A percentile compares a stretch with the other conserved stretches of the same genome.
phyloP scores from a whole-genome alignment of 208 protist genomes.

The Jaenimonas drosophilae region DNA sequence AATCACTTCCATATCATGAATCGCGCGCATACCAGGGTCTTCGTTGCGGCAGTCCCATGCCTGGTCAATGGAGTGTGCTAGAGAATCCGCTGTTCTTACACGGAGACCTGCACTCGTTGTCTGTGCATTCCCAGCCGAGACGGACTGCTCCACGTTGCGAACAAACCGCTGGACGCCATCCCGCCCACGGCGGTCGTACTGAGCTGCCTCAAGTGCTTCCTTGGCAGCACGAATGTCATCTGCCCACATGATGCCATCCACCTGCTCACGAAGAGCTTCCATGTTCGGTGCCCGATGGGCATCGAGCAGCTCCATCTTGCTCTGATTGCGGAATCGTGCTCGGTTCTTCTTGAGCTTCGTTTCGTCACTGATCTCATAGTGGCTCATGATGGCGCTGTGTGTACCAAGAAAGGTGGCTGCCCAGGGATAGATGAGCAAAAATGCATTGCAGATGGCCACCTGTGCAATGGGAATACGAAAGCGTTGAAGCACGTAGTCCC shows the following conservation, averaged over 20 bases:
- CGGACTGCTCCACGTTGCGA: slow-evolving; percentile 38
- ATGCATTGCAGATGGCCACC: slow-evolving; percentile 22
- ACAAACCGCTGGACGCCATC: slow-evolving; percentile 50
- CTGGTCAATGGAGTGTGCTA: background rate
- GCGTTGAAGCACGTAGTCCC: slow-evolving; percentile 6
- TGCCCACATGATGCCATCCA: slow-evolving; percentile 72
- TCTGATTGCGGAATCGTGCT: slow-evolving; percentile 33
- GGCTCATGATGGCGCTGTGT: slow-evolving; percentile 53
- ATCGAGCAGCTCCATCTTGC: slow-evolving; percentile 47
- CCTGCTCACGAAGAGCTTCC: slow-evolving; percentile 40
- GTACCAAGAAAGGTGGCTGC: slow-evolving; percentile 36
- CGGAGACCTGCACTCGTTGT: background rate
- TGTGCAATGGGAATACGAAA: slow-evolving; percentile 21
- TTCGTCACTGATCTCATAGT: slow-evolving; percentile 73
- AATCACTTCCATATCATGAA: slow-evolving; percentile 56
- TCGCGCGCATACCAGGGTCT: slow-evolving; percentile 42
- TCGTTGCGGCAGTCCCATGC: slow-evolving; percentile 81
- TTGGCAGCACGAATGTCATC: slow-evolving; percentile 64
- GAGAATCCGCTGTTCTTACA: background rate
- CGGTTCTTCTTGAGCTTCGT: slow-evolving; percentile 58
- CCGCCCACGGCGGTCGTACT: slow-evolving; percentile 49
- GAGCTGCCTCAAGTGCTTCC: slow-evolving; percentile 69
- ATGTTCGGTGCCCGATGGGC: slow-evolving; percentile 62
- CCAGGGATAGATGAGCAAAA: slow-evolving; percentile 42
- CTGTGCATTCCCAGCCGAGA: background rate